A percentile compares a stretch with the other conserved stretches of the same genome.
Evolutionary conservation across 495 filamentous ascomycete species (phyloP).

Genomic region (Halenospora varia): DNA sequence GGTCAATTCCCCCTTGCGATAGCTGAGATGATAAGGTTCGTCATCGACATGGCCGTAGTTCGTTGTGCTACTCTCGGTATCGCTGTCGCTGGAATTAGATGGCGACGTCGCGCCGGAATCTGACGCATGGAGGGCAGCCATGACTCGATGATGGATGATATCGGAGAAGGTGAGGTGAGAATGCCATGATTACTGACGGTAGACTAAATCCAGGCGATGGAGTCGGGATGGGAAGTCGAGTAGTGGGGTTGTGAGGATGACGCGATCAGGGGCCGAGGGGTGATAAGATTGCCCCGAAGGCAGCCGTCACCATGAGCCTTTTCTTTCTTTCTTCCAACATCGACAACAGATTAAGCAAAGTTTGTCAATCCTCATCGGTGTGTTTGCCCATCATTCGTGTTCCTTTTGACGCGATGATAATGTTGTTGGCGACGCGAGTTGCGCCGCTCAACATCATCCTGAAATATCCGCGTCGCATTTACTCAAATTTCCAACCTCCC

Average conservation of each 20-base stretch:
- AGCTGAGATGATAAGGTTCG: conserved; percentile 6
- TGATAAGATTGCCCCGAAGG: background rate
- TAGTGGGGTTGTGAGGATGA: background rate
- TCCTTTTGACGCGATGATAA: too few species aligned
- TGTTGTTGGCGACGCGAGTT: too few species aligned
- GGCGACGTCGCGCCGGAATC: background rate
- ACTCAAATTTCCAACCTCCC: too few species aligned
- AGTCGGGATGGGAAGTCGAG: background rate
- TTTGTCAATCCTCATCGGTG: too few species aligned
- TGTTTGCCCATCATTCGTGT: too few species aligned
- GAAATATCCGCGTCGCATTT: too few species aligned
- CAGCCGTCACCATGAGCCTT: background rate
- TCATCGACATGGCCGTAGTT: conserved; percentile 6
- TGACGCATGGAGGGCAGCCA: background rate
- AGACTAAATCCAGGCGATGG: background rate
- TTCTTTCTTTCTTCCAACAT: background rate
- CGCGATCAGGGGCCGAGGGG: background rate
- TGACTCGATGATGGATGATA: background rate
- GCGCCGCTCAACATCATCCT: too few species aligned
- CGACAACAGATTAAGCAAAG: too few species aligned
- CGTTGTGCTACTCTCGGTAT: conserved; percentile 1
- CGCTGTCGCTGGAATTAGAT: conserved; percentile 5
- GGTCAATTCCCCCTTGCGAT: conserved; percentile 4
- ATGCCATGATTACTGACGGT: background rate
- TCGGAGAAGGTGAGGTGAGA: background rate